Base-by-base conservation (phyloP, 345 rosid species). In the Cardamine chenopodiifolia region DNA sequence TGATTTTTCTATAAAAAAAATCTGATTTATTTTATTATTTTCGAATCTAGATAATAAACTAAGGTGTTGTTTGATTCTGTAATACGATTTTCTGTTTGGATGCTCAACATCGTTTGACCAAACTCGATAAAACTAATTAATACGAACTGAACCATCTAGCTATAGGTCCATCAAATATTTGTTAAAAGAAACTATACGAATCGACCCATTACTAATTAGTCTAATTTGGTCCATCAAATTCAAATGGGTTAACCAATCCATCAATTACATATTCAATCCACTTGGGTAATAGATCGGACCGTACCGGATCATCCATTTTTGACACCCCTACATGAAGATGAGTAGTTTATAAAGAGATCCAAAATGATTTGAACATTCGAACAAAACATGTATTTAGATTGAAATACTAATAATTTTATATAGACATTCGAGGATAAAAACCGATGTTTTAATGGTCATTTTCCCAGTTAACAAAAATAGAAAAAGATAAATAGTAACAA, bases 371-470 rank as follows among this genome's bases (percentile, higher is more conserved):
- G 20, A 28, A 12, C 42, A 29, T 40, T 44, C 65, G 4, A 1
- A 69, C 22, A 50, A 50, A 61, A 70, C 53, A 62, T 23, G 23
- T 62, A 13, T 14, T 19, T 22, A 64, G 20, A 44, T 53, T 62
- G 25, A 18, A 14, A 45, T n/a, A 23, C 58, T 22, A 55, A 4
- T 0, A 62, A 8, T 1, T 0, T 32, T 15, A 52, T 50, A 64
- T 56, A 17, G 40, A 66, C 42, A 47, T 3, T 31, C 1, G n/a
- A 68, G 7, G 31, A 52, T 62, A 9, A 69, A 69, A 60, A 13
- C 7, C 17, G 18, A 76, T 29, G 40, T 2, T 20, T 47, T 39
- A 10, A 45, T 60, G 31, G 20, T 31, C 48, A 32, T 13, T 62
- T 76, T 18, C 64, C 67, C 60, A 75, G 6, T 62, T 32, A 53